These are phyloP conservation scores for Aaosphaeria pasadenensis DNA, from an alignment of 2,329 filamentous ascomycete species.

Conservation along the genomic window DNA sequence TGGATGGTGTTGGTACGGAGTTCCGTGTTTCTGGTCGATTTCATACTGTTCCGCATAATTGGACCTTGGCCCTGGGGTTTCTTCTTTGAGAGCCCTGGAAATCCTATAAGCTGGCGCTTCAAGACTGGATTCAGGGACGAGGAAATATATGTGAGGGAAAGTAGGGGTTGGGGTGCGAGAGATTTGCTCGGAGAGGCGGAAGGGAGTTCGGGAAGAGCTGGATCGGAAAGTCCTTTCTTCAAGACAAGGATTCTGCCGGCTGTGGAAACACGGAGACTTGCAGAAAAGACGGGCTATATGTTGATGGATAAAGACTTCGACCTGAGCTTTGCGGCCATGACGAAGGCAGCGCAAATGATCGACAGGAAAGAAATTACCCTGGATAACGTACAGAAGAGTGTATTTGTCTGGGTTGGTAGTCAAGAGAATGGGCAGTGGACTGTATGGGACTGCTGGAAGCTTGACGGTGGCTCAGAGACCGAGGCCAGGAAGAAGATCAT, in stretches of 20 bases:
- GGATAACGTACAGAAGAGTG: slow-evolving; percentile 68
- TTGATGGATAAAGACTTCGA: slow-evolving; percentile 85
- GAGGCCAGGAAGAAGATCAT: slow-evolving; percentile 71
- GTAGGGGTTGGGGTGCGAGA: slow-evolving; percentile 66
- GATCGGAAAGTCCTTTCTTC: slow-evolving; percentile 55
- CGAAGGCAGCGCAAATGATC: slow-evolving; percentile 67
- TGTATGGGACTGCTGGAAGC: slow-evolving; percentile 60
- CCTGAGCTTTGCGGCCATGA: slow-evolving; percentile 80
- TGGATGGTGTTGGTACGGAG: slow-evolving; percentile 60
- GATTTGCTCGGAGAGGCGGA: slow-evolving; percentile 50
- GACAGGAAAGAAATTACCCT: slow-evolving; percentile 59
- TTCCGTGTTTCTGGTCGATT: slow-evolving; percentile 70
- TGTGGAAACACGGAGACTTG: slow-evolving; percentile 63
- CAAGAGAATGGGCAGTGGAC: slow-evolving; percentile 63
- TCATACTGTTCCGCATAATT: slow-evolving; percentile 49
- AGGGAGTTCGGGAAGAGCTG: slow-evolving; percentile 47
- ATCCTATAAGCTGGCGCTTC: slow-evolving; percentile 71
- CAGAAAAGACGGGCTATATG: slow-evolving; percentile 81
- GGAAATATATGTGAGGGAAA: slow-evolving; percentile 79
- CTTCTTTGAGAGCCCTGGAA: slow-evolving; percentile 60
- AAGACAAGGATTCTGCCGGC: slow-evolving; percentile 64
- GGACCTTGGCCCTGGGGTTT: slow-evolving; percentile 48
- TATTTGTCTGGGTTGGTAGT: slow-evolving; percentile 44
- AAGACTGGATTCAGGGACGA: slow-evolving; percentile 70
- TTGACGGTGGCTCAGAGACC: slow-evolving; percentile 54